These are phyloP conservation scores for Beauveria varroae DNA, from an alignment of 2,329 filamentous ascomycete genomes.

Conservation along the genomic window DNA sequence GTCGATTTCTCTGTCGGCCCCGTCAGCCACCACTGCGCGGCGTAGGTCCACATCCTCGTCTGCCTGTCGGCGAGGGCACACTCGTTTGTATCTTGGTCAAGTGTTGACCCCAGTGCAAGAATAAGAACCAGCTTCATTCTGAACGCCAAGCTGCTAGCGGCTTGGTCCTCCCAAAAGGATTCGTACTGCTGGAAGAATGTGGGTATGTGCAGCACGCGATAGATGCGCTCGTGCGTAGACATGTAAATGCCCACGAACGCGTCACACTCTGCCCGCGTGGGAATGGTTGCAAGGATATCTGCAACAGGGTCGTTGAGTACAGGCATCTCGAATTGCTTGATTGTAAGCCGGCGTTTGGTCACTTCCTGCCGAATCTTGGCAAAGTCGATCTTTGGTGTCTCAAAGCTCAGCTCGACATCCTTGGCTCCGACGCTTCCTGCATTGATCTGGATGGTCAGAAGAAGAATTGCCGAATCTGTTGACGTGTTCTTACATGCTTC, in stretches of 20 bases:
- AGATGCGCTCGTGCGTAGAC: constrained; percentile 2
- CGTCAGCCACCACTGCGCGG: constrained; percentile 9
- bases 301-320: neutral
- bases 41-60: neutral
- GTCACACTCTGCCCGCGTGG: neutral
- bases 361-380: constrained; percentile 1
- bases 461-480: neutral
- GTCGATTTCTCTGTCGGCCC: neutral
- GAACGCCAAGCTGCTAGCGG: neutral
- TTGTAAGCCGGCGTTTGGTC: neutral
- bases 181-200: constrained; percentile 3
- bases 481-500: neutral
- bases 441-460: neutral
- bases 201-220: constrained; percentile 3
- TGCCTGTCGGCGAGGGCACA: neutral
- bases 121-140: neutral
- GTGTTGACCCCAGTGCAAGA: neutral
- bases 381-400: constrained; percentile 7
- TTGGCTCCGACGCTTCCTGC: neutral
- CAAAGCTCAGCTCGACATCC: constrained; percentile 7
- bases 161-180: neutral
- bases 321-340: constrained; percentile 7
- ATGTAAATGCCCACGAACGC: neutral
- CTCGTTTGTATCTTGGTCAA: neutral
- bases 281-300: neutral